Base-by-base conservation (phyloP, 1,284 basidiomycete genomes). In the Ceratobasidium sp. region DNA sequence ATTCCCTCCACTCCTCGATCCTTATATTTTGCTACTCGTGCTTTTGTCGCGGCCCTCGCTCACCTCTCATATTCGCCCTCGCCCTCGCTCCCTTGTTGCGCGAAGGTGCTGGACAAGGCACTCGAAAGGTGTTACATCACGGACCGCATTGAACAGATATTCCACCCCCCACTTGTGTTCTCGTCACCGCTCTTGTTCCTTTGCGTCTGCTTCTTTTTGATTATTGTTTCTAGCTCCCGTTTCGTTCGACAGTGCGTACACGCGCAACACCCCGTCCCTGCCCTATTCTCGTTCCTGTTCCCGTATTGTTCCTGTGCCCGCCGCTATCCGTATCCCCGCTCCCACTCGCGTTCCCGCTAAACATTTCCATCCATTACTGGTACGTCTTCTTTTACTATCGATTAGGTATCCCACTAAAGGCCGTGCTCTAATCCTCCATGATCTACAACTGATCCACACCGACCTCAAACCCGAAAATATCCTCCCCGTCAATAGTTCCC, bases 401-500 rank as follows among this genome's bases (percentile, higher is more conserved):
- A 17, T 13, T 35, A 31, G 45, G 13, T 13, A 6, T 42, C 2
- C 47, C 49, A 54, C 73, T 77, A 56, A 76, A 77, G 61, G 77
- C 58, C 42, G 58, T 69, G 31, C 49, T 64, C 11, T 81, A 98
- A 96, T 98, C 86, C 85, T 99, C 68, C 98, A 99, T 83, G 90
- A 94, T 78, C 88, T 97, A 75, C 92, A 92, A 81, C 88, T 99
- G 79, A 94, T 99, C 76, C 98, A 99, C 84, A 99, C 98, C 53
- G 98, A 99, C 87, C 89, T 99, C 77, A 99, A 99, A 85, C 98
- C 98, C 35, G 96, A 98, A 86, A 98, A 98, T 84, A 99, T 99
- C 77, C 88, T 99, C 58, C 90, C 99, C 65, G 96, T 98, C 51
- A 90, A 92, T 83, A 96, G 75, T 20, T 51, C 60, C 23, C 63